Conservation (phyloP, 306 rosid species). For the Dryas alaskensis region DNA sequence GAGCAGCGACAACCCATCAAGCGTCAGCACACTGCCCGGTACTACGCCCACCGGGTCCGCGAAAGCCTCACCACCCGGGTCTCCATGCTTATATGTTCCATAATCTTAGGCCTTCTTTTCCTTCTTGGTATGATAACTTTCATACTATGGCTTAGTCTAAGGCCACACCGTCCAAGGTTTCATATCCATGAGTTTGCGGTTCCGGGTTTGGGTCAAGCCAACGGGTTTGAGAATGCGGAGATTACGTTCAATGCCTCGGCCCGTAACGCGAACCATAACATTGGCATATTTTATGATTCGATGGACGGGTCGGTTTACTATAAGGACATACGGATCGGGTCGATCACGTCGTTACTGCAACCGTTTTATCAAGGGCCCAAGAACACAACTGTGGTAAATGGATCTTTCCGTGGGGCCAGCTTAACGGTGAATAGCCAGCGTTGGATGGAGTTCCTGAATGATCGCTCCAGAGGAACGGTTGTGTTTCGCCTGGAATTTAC, state of each 20-base stretch:
- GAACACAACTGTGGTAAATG: constrained; percentile 46
- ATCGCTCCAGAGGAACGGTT: constrained; percentile 55
- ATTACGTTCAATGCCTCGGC: constrained; percentile 47
- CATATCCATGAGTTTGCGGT: constrained; percentile 54
- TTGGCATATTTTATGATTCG: constrained; percentile 55
- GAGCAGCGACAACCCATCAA: constrained; percentile 30
- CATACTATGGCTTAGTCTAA: constrained; percentile 79
- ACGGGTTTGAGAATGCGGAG: constrained; percentile 48
- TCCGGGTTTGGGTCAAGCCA: constrained; percentile 47
- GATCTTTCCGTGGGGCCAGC: constrained; percentile 41
- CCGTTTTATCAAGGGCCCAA: constrained; percentile 68
- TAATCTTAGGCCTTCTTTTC: constrained; percentile 53
- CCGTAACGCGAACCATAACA: constrained; percentile 71
- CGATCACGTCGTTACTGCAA: constrained; percentile 31
- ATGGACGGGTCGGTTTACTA: constrained; percentile 58
- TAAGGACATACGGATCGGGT: constrained; percentile 56
- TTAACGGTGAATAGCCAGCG: constrained; percentile 47
- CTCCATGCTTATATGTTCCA: constrained; percentile 62
- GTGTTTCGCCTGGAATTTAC: constrained; percentile 59
- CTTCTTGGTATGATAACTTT: constrained; percentile 55
- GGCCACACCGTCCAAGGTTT: constrained; percentile 88
- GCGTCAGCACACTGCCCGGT: constrained; percentile 60
- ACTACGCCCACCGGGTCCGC: constrained; percentile 64
- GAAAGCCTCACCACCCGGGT: constrained; percentile 77
- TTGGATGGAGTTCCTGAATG: constrained; percentile 62